Conservation (phyloP, 2,329 filamentous ascomycete genomes). For the Exophiala sp. region DNA sequence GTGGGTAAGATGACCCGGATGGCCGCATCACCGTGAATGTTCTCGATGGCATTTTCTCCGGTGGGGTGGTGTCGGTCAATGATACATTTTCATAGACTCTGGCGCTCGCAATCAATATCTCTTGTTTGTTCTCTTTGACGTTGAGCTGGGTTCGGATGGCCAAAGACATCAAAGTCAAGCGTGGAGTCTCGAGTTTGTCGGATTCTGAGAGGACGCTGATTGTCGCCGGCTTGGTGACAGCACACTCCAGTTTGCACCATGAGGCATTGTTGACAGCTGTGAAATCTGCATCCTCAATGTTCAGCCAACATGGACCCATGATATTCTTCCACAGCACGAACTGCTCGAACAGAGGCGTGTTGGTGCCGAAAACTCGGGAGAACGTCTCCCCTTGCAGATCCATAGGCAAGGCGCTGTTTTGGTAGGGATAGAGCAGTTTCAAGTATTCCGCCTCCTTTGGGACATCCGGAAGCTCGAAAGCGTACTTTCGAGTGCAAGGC, state of each 20-base stretch:
- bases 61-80: constrained; percentile 77
- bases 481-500: constrained; percentile 81
- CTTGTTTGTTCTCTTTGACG: constrained; percentile 88
- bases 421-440: constrained; percentile 93
- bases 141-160: constrained; percentile 85
- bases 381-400: constrained; percentile 77
- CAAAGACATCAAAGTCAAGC: constrained; percentile 92
- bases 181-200: constrained; percentile 75
- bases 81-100: constrained; percentile 88
- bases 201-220: constrained; percentile 68
- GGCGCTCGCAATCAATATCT: constrained; percentile 85
- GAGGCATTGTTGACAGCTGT: constrained; percentile 81
- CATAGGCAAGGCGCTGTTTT: constrained; percentile 66
- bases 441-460: constrained; percentile 87
- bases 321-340: constrained; percentile 99
- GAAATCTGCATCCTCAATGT: constrained; percentile 80
- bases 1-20: constrained; percentile 65
- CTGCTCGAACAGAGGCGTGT: constrained; percentile 91
- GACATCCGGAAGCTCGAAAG: constrained; percentile 82
- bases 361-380: constrained; percentile 87
- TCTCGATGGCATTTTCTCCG: constrained; percentile 80
- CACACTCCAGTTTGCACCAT: constrained; percentile 91
- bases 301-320: constrained; percentile 97
- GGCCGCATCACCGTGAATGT: constrained; percentile 91
- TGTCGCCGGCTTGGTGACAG: constrained; percentile 69